phyloP scores from a whole-genome alignment of 805 yeast species.

The Yamadazyma kitorensis region DNA sequence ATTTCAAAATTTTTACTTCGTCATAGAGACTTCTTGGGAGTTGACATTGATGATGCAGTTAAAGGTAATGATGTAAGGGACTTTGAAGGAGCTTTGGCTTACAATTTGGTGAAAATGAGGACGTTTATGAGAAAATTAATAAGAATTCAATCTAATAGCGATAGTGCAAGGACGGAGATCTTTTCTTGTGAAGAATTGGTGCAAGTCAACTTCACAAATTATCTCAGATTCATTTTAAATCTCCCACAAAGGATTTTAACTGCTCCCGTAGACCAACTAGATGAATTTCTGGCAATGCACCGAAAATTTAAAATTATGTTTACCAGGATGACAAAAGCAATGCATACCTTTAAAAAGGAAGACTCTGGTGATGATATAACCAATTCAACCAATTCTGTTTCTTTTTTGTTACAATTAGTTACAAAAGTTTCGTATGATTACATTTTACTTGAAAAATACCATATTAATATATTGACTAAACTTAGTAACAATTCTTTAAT shows the following conservation, averaged over 20 bases:
- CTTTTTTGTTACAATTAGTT: conserved; percentile 27
- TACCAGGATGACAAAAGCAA: conserved; percentile 21
- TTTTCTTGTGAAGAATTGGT: conserved; percentile 32
- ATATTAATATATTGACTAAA: conserved; percentile 34
- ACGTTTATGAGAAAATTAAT: conserved; percentile 25
- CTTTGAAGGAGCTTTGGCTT: conserved; percentile 30
- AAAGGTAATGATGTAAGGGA: conserved; percentile 19
- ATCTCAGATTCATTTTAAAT: conserved; percentile 29
- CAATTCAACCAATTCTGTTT: conserved; percentile 12
- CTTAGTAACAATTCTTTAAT: conserved; percentile 30
- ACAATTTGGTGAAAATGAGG: conserved; percentile 26
- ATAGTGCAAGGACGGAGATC: conserved; percentile 8
- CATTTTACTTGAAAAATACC: conserved; percentile 37
- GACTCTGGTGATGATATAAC: conserved; percentile 23
- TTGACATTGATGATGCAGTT: conserved; percentile 17
- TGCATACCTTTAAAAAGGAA: conserved; percentile 25
- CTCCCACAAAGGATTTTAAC: conserved; percentile 23
- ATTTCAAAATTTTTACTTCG: conserved; percentile 13
- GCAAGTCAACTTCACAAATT: conserved; percentile 37
- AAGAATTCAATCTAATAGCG: conserved; percentile 9
- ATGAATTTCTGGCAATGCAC: conserved; percentile 23
- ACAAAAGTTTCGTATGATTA: conserved; percentile 37
- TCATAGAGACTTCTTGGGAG: conserved; percentile 16
- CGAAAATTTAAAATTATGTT: conserved; percentile 27
- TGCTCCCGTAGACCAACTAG: conserved; percentile 14